Evolutionary conservation across 2,329 filamentous ascomycete genomes (phyloP).

Genomic region (Trichoderma semiorbis): DNA sequence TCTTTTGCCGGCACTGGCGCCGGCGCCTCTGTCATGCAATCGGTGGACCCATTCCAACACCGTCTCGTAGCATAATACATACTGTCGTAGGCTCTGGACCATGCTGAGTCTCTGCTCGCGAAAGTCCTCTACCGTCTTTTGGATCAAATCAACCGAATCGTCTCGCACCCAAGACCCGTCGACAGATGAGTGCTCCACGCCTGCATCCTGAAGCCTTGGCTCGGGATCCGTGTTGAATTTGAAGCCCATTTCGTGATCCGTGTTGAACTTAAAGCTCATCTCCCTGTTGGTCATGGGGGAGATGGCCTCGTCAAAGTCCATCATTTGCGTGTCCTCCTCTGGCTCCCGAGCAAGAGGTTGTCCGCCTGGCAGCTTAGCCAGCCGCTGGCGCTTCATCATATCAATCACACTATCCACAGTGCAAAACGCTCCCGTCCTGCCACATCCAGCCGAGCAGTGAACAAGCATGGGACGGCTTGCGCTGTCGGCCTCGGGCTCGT

Average conservation of each 20-base stretch:
- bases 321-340: conserved; percentile 50
- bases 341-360: conserved; percentile 22
- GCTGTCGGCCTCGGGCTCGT: conserved; percentile 57
- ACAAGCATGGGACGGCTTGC: conserved; percentile 72
- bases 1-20: conserved; percentile 22
- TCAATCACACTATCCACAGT: conserved; percentile 94
- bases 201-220: conserved; percentile 20
- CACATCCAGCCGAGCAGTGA: conserved; percentile 94
- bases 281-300: conserved; percentile 29
- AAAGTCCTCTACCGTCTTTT: conserved; percentile 87
- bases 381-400: conserved; percentile 85
- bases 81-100: conserved; percentile 93
- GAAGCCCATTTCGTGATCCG: conserved; percentile 24
- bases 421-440: conserved; percentile 92
- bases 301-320: conserved; percentile 27
- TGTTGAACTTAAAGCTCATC: conserved; percentile 24
- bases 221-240: conserved; percentile 20
- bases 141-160: conserved; percentile 73
- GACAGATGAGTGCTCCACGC: conserved; percentile 22
- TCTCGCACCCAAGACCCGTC: conserved; percentile 66
- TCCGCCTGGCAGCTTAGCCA: conserved; percentile 30
- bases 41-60: conserved; percentile 78
- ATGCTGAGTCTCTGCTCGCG: conserved; percentile 85
- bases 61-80: conserved; percentile 94
- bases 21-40: conserved; percentile 37